These are phyloP conservation scores for Penicillium glabrum DNA, from an alignment of 2,329 filamentous ascomycete species.

Conservation along the genomic window DNA sequence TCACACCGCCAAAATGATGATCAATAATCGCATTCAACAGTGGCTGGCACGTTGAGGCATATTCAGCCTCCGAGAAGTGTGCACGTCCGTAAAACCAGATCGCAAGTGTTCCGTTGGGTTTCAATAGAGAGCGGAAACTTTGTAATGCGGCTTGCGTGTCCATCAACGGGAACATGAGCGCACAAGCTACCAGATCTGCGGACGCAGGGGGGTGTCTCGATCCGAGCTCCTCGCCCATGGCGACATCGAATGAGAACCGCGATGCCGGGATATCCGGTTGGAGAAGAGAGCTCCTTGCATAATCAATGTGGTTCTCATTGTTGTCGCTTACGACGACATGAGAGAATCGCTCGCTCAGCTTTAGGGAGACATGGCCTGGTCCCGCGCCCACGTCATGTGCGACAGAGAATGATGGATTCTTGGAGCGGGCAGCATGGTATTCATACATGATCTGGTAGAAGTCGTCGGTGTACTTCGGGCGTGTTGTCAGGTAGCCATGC, in stretches of 20 bases:
- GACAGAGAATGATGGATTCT: not conserved
- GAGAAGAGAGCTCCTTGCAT: not conserved
- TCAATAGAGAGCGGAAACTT: not conserved
- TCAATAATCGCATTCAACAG: not conserved
- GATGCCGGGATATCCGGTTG: not conserved
- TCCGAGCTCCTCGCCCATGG: not conserved
- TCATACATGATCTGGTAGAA: not conserved
- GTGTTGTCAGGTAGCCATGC: not conserved
- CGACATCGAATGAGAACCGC: not conserved
- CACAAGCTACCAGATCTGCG: not conserved
- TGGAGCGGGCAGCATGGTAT: not conserved
- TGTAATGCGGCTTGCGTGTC: not conserved
- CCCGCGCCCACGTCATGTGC: not conserved
- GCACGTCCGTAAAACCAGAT: not conserved
- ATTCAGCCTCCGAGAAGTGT: not conserved
- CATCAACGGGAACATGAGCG: not conserved
- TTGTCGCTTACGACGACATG: not conserved
- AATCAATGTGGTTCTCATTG: not conserved
- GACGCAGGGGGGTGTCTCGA: not conserved
- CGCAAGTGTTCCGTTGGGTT: not conserved
- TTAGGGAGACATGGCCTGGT: not conserved
- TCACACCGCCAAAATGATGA: not conserved
- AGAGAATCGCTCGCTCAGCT: not conserved
- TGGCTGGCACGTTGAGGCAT: not conserved
- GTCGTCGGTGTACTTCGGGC: not conserved